Conservation (phyloP, 2,329 filamentous ascomycete genomes). For the Phialocephala subalpina region DNA sequence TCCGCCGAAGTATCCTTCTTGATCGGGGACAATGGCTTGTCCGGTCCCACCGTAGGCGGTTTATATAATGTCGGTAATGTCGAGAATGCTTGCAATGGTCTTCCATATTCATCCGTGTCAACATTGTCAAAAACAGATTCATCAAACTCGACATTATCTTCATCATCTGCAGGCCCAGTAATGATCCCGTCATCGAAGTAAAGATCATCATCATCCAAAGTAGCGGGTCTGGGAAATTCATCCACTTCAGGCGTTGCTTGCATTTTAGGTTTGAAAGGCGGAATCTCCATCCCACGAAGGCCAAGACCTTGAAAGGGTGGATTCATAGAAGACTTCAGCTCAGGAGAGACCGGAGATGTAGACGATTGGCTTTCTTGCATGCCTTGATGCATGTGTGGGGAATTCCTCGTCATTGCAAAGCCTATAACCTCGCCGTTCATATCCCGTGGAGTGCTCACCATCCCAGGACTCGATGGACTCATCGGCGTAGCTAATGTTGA, state of each 20-base stretch:
- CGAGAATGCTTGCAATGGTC: constrained; percentile 57
- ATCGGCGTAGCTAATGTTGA: constrained; percentile 60
- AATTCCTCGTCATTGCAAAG: constrained; percentile 52
- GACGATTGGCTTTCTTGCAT: constrained; percentile 24
- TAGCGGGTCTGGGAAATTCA: constrained; percentile 29
- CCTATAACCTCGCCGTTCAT: constrained; percentile 62
- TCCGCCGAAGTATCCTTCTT: constrained; percentile 12
- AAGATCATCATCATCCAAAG: constrained; percentile 64
- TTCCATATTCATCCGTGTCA: constrained; percentile 68
- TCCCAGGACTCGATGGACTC: constrained; percentile 57
- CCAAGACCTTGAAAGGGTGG: constrained; percentile 33
- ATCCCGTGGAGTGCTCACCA: constrained; percentile 63
- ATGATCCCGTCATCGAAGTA: constrained; percentile 73
- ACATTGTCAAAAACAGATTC: constrained; percentile 78
- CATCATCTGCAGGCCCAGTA: constrained; percentile 52
- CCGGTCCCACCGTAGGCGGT: constrained; percentile 34
- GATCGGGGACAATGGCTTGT: constrained; percentile 30
- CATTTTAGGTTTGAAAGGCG: constrained; percentile 4
- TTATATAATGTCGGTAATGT: constrained; percentile 41
- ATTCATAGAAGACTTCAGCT: constrained; percentile 5
- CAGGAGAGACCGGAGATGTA: constrained; percentile 26
- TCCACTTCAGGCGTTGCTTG: constrained; percentile 15
- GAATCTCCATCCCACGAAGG: constrained; percentile 31
- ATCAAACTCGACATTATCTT: constrained; percentile 68
- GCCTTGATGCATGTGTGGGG: constrained; percentile 30